A percentile compares a stretch with the other conserved stretches of the same genome.
These are phyloP conservation scores for Gymnopus androsaceus DNA, from an alignment of 1,284 basidiomycete species.

Conservation along the genomic window DNA sequence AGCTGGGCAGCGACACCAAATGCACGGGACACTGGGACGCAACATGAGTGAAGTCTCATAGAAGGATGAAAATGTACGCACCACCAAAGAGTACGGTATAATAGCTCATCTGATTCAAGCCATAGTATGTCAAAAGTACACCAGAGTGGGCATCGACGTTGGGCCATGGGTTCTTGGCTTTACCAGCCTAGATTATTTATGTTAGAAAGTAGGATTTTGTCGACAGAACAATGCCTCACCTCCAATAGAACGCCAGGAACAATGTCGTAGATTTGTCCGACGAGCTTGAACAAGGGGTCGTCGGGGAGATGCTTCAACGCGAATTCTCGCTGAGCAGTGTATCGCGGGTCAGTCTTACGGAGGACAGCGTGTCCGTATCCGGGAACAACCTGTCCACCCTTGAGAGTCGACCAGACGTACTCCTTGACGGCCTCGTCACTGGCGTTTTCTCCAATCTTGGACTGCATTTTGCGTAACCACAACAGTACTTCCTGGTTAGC, in stretches of 20 bases:
- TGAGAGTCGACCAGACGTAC: slow-evolving; percentile 92
- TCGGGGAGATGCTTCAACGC: slow-evolving; percentile 87
- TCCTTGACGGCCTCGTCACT: slow-evolving; percentile 86
- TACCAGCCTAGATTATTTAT: slow-evolving; percentile 66
- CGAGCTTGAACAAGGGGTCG: slow-evolving; percentile 91
- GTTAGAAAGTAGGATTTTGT: slow-evolving; percentile 2
- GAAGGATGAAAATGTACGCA: too few species aligned
- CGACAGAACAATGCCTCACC: slow-evolving; percentile 36
- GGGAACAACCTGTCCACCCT: slow-evolving; percentile 89
- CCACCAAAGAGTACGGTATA: slow-evolving; percentile 97
- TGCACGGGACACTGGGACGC: slow-evolving; percentile 91
- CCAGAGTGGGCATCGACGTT: slow-evolving; percentile 98
- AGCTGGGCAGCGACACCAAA: slow-evolving; percentile 89
- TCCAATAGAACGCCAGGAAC: slow-evolving; percentile 92
- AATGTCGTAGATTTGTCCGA: slow-evolving; percentile 90
- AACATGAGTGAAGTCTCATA: too few species aligned
- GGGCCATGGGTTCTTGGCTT: slow-evolving; percentile 92
- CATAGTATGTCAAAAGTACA: slow-evolving; percentile 90
- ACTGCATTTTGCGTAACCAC: slow-evolving; percentile 90
- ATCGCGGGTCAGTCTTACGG: slow-evolving; percentile 96
- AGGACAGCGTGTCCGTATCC: slow-evolving; percentile 97
- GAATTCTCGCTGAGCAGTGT: slow-evolving; percentile 94
- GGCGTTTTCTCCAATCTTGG: slow-evolving; percentile 79
- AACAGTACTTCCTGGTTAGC: slow-evolving; percentile 95
- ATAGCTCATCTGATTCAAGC: slow-evolving; percentile 87